phyloP scores from a whole-genome alignment of 2,329 filamentous ascomycete species.

The Phyllosticta citrichinensis region DNA sequence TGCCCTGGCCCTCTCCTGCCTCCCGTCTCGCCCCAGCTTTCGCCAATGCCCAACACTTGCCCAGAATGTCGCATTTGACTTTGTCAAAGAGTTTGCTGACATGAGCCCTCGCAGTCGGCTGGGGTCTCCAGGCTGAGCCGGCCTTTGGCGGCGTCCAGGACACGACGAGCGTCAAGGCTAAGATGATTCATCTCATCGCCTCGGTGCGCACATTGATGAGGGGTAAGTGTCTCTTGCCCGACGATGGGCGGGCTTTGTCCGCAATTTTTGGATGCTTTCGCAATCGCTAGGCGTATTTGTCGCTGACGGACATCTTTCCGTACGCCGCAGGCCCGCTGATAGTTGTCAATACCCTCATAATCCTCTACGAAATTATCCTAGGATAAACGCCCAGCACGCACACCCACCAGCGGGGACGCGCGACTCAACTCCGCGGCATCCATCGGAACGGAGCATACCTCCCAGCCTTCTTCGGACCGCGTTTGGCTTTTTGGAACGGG shows the following conservation, averaged over 20 bases:
- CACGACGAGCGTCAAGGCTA: conserved; percentile 72
- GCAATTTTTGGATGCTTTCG: background rate
- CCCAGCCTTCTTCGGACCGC: background rate
- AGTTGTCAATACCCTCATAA: conserved; percentile 29
- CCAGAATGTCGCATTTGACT: background rate
- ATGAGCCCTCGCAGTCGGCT: conserved; percentile 53
- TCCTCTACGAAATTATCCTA: conserved; percentile 23
- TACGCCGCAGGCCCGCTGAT: conserved; percentile 26
- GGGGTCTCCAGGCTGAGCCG: conserved; percentile 60
- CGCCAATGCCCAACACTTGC: background rate
- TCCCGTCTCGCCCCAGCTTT: background rate
- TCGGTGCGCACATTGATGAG: conserved; percentile 87
- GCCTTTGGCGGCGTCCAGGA: conserved; percentile 63
- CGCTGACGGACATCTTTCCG: background rate
- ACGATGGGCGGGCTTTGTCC: background rate
- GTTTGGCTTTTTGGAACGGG: background rate
- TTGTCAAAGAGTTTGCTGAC: background rate
- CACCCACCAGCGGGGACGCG: background rate
- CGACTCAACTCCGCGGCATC: background rate
- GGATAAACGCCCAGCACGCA: background rate
- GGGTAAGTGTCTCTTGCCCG: conserved; percentile 48
- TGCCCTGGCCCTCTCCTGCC: background rate
- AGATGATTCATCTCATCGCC: conserved; percentile 80
- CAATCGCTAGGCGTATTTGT: background rate
- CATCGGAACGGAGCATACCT: background rate